Evolutionary conservation across 306 rosid genomes (phyloP).

Genomic region (Erythrophleum fordii): DNA sequence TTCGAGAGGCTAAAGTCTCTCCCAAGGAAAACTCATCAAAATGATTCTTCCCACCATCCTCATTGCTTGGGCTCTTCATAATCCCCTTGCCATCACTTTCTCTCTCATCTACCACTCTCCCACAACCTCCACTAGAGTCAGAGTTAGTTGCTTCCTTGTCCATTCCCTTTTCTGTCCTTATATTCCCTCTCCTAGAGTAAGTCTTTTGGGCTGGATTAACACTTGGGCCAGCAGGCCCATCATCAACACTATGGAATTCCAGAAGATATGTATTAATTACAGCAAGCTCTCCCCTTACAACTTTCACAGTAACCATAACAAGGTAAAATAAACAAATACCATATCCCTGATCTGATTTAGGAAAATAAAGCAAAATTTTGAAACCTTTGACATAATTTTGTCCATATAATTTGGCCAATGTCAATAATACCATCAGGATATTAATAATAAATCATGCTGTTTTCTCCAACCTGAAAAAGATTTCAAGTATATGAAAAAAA

Average conservation of each 20-base stretch:
- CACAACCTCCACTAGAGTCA: not conserved
- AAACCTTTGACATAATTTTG: not conserved
- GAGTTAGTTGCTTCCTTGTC: not conserved
- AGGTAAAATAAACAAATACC: not conserved
- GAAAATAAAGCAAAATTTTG: not conserved
- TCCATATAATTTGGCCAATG: not conserved
- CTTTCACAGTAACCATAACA: not conserved
- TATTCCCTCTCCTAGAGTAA: not conserved
- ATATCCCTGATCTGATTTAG: not conserved
- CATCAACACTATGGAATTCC: conserved; percentile 7
- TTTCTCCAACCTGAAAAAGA: not conserved
- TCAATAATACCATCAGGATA: not conserved
- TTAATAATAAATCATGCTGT: not conserved
- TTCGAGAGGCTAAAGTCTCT: not conserved
- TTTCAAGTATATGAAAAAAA: conserved; percentile 23
- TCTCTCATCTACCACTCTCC: not conserved
- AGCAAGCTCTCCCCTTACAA: not conserved
- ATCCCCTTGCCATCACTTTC: not conserved
- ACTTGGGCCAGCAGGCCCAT: not conserved
- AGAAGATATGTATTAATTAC: conserved; percentile 2
- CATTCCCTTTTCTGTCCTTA: not conserved
- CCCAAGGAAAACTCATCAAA: not conserved
- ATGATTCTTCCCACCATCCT: not conserved
- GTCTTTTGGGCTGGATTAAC: not conserved
- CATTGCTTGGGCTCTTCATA: not conserved